These are phyloP conservation scores for Saccharomycopsis hybrid DNA, from an alignment of 1,139 yeast species.

Conservation along the genomic window DNA sequence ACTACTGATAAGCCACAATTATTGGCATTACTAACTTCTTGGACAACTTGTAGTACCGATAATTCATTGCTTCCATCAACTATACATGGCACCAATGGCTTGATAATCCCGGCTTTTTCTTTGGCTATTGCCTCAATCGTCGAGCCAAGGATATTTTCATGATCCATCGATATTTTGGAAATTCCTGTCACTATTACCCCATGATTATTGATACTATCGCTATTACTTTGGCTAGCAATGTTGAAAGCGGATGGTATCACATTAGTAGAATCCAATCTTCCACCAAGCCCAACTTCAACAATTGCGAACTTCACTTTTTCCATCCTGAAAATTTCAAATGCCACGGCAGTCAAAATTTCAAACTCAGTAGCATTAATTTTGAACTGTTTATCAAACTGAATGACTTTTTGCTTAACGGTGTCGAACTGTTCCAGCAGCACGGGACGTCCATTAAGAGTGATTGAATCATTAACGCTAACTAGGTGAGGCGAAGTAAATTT, in stretches of 20 bases:
- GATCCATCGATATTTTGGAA: slow-evolving; percentile 82
- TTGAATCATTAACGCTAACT: slow-evolving; percentile 65
- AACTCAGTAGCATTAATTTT: slow-evolving; percentile 74
- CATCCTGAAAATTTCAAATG: slow-evolving; percentile 63
- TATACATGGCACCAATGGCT: slow-evolving; percentile 52
- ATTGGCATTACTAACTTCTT: slow-evolving; percentile 24
- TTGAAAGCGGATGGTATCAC: slow-evolving; percentile 33
- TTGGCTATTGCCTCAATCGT: slow-evolving; percentile 57
- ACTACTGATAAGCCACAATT: slow-evolving; percentile 14
- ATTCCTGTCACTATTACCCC: slow-evolving; percentile 66
- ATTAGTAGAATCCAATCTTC: slow-evolving; percentile 82
- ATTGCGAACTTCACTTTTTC: slow-evolving; percentile 64
- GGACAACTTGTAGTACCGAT: slow-evolving; percentile 42
- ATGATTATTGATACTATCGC: slow-evolving; percentile 14
- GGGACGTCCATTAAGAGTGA: slow-evolving; percentile 54
- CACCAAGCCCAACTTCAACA: slow-evolving; percentile 89
- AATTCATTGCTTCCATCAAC: slow-evolving; percentile 62
- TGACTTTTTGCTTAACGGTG: slow-evolving; percentile 33
- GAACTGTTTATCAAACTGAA: slow-evolving; percentile 31
- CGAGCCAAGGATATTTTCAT: slow-evolving; percentile 65
- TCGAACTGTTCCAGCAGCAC: slow-evolving; percentile 44
- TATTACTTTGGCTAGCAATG: slow-evolving; percentile 3
- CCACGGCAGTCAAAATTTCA: slow-evolving; percentile 77
- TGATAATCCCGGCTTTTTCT: slow-evolving; percentile 83
- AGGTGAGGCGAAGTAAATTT: slow-evolving; percentile 86